phyloP scores from a whole-genome alignment of 2,329 filamentous ascomycete genomes.

The Ceratocystis albifundus region DNA sequence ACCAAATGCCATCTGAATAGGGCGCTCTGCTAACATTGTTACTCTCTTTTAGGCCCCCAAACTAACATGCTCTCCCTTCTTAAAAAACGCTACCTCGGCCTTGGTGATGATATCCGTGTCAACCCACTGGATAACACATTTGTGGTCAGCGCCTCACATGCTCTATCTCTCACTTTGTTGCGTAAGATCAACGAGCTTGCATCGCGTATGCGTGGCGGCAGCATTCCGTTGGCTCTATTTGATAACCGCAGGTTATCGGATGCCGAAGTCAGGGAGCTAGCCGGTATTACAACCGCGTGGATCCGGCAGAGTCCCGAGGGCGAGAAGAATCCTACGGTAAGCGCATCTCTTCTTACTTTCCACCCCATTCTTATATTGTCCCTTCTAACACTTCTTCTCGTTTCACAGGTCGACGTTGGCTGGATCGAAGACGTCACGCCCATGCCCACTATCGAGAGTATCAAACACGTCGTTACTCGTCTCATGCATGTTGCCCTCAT shows the following conservation, averaged over 20 bases:
- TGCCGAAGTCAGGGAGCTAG: conserved; percentile 28
- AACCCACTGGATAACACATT: conserved; percentile 23
- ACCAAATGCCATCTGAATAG: neutral
- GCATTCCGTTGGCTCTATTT: conserved; percentile 27
- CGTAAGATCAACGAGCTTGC: conserved; percentile 31
- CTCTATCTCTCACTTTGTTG: conserved; percentile 28
- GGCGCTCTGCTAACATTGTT: neutral
- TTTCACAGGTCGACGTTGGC: conserved; percentile 13
- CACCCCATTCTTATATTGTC: neutral
- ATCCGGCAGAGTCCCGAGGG: conserved; percentile 15
- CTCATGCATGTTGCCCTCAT: conserved; percentile 17
- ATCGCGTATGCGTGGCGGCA: conserved; percentile 26
- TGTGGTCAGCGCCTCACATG: conserved; percentile 21
- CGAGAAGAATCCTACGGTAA: conserved; percentile 15
- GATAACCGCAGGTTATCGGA: conserved; percentile 24
- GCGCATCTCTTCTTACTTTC: neutral
- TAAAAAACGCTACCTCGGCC: conserved; percentile 29
- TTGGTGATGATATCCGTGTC: conserved; percentile 18
- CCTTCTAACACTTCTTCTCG: neutral
- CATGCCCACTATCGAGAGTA: conserved; percentile 17
- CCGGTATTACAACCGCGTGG: conserved; percentile 30
- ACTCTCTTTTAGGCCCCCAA: conserved; percentile 12
- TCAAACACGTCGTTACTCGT: conserved; percentile 22
- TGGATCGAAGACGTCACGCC: conserved; percentile 19
- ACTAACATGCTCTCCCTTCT: conserved; percentile 27